Percentiles rank a stretch among this genome's conserved stretches.
Conservation (phyloP, 768 basidiomycete genomes). For the Cystofilobasidium ferigula region DNA sequence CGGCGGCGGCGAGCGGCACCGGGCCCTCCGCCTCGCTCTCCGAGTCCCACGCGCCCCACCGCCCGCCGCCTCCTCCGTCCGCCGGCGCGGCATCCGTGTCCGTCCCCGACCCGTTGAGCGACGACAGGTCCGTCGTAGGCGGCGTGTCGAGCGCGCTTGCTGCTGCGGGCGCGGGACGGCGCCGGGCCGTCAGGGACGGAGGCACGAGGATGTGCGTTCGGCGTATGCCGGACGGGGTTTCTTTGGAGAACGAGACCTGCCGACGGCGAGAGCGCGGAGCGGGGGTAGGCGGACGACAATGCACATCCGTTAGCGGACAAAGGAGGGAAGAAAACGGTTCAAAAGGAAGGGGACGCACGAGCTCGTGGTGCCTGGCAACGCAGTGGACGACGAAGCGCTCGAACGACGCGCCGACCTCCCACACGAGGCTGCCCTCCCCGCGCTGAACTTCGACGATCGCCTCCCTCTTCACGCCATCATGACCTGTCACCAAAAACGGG, state of each 20-base stretch:
- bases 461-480: not conserved
- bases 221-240: constrained; percentile 11
- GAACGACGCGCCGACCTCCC: constrained; percentile 15
- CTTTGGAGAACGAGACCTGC: constrained; percentile 23
- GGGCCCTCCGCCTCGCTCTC: constrained; percentile 2
- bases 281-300: not conserved
- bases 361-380: constrained; percentile 19
- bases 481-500: constrained; percentile 1
- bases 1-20: not conserved
- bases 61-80: not conserved
- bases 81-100: constrained; percentile 9
- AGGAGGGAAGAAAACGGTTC: not conserved
- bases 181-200: not conserved
- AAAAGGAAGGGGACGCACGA: constrained; percentile 5
- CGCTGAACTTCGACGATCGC: constrained; percentile 23
- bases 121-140: constrained; percentile 23
- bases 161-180: not conserved
- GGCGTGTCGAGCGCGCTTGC: constrained; percentile 20
- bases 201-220: constrained; percentile 25
- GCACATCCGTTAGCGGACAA: not conserved
- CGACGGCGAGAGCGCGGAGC: too few relatives aligned
- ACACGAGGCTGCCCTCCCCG: not conserved
- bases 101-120: constrained; percentile 3
- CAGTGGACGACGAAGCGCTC: constrained; percentile 27
- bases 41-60: constrained; percentile 14